Base-by-base conservation (phyloP, 73 alveolate species). In the Symbiodinium natans region DNA sequence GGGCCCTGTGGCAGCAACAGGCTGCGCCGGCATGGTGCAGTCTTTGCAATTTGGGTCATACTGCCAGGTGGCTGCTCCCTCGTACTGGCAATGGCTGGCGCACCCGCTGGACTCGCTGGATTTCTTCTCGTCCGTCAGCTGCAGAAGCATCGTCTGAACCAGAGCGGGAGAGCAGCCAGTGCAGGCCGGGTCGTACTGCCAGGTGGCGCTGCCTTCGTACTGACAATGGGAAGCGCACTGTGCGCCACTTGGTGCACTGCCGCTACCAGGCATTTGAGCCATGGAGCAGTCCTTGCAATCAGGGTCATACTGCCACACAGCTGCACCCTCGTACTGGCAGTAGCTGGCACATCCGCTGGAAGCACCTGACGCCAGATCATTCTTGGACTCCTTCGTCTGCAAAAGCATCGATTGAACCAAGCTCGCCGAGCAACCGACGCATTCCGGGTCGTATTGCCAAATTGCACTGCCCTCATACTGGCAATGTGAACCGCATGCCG, bases 101-200 rank as follows among this genome's bases (percentile, higher is more conserved):
- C 68, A 52, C 68, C 68, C 68, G 21, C 29, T 52, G 29, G 68
- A 52, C 68, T 52, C 68, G 21, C 68, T 52, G 3, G 68, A 52
- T 10, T 52, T 52, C 68, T 52, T 52, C 68, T 52, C n/a, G 68
- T 52, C 68, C 68, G 0, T 52, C 29, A 27, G 13, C 31, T n/a
- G 85, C 36, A 15, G 43, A 9, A 27, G 85, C 85, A 33, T 74
- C 85, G 85, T 31, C 10, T 31, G 29, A 33, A 36, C 42, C 41
- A 74, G 42, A 15, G 85, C 85, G 41, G 25, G 19, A 31, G 85
- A 74, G 85, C 85, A 74, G 7, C 85, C 85, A 15, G 41, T 74
- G 85, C 85, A 74, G 41, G 21, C 85, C 43, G 85, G 43, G 85
- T 74, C 85, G 43, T 74, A 74, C 85, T 74, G 85, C 85, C 85